phyloP scores from a whole-genome alignment of 306 rosid species.

The Cucumis hystrix region DNA sequence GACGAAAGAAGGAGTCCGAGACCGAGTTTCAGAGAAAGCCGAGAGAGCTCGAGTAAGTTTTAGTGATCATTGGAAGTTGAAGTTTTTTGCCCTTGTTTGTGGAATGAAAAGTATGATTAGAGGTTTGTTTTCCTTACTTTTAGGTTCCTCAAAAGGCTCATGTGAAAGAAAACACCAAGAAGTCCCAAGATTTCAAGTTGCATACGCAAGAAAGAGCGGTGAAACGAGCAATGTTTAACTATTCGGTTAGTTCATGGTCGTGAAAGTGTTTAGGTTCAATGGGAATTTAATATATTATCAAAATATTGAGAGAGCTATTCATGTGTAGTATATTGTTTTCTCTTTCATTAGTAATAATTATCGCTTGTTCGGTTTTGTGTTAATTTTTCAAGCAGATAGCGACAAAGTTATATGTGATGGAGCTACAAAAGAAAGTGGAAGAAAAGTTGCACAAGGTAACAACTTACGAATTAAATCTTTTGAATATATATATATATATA shows the following conservation, averaged over 20 bases:
- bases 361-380: not conserved
- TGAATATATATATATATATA: no score
- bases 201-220: slow-evolving; percentile 80
- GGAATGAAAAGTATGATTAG: not conserved
- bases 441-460: slow-evolving; percentile 62
- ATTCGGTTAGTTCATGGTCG: slow-evolving; percentile 29
- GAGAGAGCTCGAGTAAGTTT: not conserved
- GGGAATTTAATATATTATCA: not conserved
- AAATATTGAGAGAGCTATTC: not conserved
- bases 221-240: slow-evolving; percentile 84
- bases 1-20: not conserved
- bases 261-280: not conserved
- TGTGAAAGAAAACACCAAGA: slow-evolving; percentile 54
- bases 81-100: not conserved
- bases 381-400: slow-evolving; percentile 35
- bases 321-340: not conserved
- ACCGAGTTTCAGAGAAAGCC: not conserved
- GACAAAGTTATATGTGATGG: slow-evolving; percentile 48
- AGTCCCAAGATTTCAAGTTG: slow-evolving; percentile 60
- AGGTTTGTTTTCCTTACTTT: not conserved
- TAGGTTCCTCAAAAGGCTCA: slow-evolving; percentile 38
- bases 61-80: not conserved
- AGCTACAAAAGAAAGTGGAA: slow-evolving; percentile 53
- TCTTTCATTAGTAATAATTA: not conserved
- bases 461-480: not conserved